These are phyloP conservation scores for Sarcodon aspratus DNA, from an alignment of 768 basidiomycete species.

Conservation along the genomic window DNA sequence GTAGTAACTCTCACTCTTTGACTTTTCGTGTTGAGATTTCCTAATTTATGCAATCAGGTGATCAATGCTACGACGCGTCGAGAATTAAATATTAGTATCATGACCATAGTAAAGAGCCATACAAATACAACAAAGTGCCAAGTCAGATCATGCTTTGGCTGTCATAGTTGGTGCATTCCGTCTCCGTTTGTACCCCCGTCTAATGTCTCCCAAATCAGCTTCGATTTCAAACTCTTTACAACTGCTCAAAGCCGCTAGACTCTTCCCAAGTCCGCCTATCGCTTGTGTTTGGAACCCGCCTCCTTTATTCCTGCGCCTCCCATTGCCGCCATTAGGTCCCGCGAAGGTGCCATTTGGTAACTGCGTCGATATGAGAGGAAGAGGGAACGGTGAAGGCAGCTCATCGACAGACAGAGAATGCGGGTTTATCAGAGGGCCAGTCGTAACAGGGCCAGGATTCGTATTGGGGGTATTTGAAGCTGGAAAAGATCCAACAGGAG, in stretches of 20 bases:
- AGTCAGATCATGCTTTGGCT: neutral
- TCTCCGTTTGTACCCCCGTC: constrained; percentile 60
- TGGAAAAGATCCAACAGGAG: constrained; percentile 15
- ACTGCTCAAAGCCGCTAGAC: constrained; percentile 39
- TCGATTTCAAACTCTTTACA: constrained; percentile 67
- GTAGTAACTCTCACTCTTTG: too few species aligned
- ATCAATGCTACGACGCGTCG: too few species aligned
- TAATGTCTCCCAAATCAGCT: constrained; percentile 66
- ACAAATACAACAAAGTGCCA: neutral
- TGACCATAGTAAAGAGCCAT: too few species aligned
- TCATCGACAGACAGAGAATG: constrained; percentile 82
- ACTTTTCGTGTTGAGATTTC: too few species aligned
- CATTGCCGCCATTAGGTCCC: constrained; percentile 14
- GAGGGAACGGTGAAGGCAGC: constrained; percentile 75
- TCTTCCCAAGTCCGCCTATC: constrained; percentile 66
- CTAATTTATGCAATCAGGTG: too few species aligned
- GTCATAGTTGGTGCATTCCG: constrained; percentile 22
- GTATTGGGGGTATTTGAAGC: constrained; percentile 24
- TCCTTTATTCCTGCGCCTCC: constrained; percentile 24
- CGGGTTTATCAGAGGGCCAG: constrained; percentile 65
- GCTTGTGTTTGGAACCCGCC: constrained; percentile 43
- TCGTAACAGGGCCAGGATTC: constrained; percentile 47
- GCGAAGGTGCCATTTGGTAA: constrained; percentile 13
- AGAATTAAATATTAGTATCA: too few species aligned
- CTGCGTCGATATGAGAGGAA: constrained; percentile 53